Evolutionary conservation across 2,329 filamentous ascomycete genomes (phyloP).

Genomic region (Aspergillus puulaauensis): DNA sequence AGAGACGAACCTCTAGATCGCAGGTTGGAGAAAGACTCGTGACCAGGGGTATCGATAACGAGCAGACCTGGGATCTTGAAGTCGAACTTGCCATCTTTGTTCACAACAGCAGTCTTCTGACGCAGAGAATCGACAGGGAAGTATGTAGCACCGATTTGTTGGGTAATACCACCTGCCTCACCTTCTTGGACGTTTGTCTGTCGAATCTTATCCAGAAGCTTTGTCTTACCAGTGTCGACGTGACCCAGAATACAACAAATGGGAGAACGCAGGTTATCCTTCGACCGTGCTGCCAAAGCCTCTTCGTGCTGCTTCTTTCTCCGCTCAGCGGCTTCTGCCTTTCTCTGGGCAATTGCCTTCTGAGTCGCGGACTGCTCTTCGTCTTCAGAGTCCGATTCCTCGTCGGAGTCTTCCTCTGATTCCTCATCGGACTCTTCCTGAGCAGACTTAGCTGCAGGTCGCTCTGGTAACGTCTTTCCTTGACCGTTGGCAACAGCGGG

Average conservation of each 20-base stretch:
- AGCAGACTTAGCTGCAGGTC: constrained; percentile 24
- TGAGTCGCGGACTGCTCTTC: constrained; percentile 72
- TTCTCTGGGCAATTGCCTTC: constrained; percentile 71
- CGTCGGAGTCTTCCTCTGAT: constrained; percentile 54
- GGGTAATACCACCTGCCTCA: constrained; percentile 98
- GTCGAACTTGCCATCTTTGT: constrained; percentile 83
- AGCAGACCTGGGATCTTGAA: constrained; percentile 97
- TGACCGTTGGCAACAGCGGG: constrained; percentile 16
- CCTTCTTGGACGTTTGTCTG: constrained; percentile 99
- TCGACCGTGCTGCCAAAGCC: constrained; percentile 84
- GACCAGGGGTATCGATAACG: constrained; percentile 96
- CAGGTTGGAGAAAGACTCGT: constrained; percentile 99
- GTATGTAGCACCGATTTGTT: constrained; percentile 99
- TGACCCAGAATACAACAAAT: constrained; percentile 99
- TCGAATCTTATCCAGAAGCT: constrained; percentile 95
- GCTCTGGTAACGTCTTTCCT: constrained; percentile 9
- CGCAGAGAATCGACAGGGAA: constrained; percentile 92
- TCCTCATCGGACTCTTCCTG: constrained; percentile 31
- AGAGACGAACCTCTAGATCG: constrained; percentile 95
- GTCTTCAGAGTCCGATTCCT: constrained; percentile 65
- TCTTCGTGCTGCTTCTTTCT: constrained; percentile 89
- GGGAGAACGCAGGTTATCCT: constrained; percentile 91
- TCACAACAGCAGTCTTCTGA: constrained; percentile 91
- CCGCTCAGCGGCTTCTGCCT: constrained; percentile 84
- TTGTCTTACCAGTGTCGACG: constrained; percentile 99